These are phyloP conservation scores for Trichomonascus vanleenenianus DNA, from an alignment of 805 yeast genomes.

Conservation along the genomic window DNA sequence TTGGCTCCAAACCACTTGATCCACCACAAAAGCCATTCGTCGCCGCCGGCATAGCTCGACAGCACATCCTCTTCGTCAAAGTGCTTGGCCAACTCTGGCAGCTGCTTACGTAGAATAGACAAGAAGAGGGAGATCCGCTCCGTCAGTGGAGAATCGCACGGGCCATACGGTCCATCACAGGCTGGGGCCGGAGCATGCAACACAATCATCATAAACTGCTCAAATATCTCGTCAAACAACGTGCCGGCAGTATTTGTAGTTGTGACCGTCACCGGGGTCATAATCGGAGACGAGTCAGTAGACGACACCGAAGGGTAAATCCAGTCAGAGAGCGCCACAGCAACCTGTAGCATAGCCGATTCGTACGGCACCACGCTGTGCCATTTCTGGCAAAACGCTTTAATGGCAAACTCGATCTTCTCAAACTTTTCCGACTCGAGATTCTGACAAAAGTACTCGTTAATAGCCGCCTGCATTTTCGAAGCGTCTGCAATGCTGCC, in stretches of 20 bases:
- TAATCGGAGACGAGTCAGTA: background rate
- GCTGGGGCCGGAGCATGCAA: constrained; percentile 60
- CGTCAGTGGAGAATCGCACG: constrained; percentile 38
- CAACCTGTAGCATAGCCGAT: constrained; percentile 80
- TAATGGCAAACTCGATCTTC: constrained; percentile 48
- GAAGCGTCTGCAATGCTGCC: background rate
- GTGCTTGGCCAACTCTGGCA: constrained; percentile 71
- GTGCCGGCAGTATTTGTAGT: background rate
- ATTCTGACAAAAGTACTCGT: constrained; percentile 11
- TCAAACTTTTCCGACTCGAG: constrained; percentile 16
- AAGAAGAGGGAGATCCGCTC: constrained; percentile 64
- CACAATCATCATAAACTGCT: constrained; percentile 65
- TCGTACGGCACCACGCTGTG: constrained; percentile 70
- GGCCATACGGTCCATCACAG: constrained; percentile 25
- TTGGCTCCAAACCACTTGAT: constrained; percentile 82
- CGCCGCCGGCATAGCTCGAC: constrained; percentile 51
- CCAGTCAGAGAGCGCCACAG: constrained; percentile 85
- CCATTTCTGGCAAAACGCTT: constrained; percentile 68
- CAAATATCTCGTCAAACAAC: constrained; percentile 51
- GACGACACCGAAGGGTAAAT: constrained; percentile 47
- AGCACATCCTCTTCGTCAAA: constrained; percentile 75
- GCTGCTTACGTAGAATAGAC: constrained; percentile 47
- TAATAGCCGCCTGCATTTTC: constrained; percentile 5
- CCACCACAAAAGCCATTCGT: constrained; percentile 95
- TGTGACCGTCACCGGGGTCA: too few species aligned